phyloP scores from a whole-genome alignment of 495 filamentous ascomycete genomes.

The Neurospora sp. region DNA sequence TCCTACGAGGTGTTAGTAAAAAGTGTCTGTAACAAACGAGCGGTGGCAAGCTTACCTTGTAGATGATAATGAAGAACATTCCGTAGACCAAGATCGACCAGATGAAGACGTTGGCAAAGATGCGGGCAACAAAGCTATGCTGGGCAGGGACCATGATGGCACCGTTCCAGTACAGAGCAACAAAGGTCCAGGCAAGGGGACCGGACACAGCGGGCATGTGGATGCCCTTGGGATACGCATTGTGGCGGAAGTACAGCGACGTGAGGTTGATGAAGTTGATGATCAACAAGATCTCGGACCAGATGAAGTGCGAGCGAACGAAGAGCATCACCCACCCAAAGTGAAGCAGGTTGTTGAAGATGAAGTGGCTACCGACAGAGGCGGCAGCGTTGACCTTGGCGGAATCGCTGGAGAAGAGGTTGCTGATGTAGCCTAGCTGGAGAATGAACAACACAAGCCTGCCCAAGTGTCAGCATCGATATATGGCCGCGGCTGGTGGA shows the following conservation, averaged over 20 bases:
- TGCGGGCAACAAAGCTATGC: slow-evolving; percentile 48
- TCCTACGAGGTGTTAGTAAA: slow-evolving; percentile 35
- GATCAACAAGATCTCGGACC: slow-evolving; percentile 64
- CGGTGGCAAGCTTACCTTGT: slow-evolving; percentile 37
- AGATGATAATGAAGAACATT: slow-evolving; percentile 54
- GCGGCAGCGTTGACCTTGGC: slow-evolving; percentile 56
- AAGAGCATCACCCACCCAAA: slow-evolving; percentile 76
- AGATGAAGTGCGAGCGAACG: slow-evolving; percentile 59
- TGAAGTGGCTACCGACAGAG: slow-evolving; percentile 73
- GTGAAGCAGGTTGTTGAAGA: slow-evolving; percentile 70
- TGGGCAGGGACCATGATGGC: slow-evolving; percentile 60
- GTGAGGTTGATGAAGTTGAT: slow-evolving; percentile 73
- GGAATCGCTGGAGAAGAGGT: slow-evolving; percentile 58
- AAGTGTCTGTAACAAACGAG: background rate
- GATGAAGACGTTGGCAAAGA: slow-evolving; percentile 76
- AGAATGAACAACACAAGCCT: slow-evolving; percentile 67
- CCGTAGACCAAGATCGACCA: slow-evolving; percentile 74
- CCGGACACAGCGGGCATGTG: slow-evolving; percentile 65
- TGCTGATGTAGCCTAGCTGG: slow-evolving; percentile 64
- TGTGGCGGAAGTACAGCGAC: slow-evolving; percentile 70
- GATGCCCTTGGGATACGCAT: slow-evolving; percentile 53
- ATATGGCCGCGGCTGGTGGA: background rate
- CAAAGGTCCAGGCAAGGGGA: slow-evolving; percentile 74
- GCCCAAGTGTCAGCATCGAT: background rate
- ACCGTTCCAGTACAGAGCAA: slow-evolving; percentile 79